A percentile compares a stretch with the other conserved stretches of the same genome.
These are phyloP conservation scores for Cutaneotrichosporon sp. DNA, from an alignment of 1,284 basidiomycete species.

Conservation along the genomic window DNA sequence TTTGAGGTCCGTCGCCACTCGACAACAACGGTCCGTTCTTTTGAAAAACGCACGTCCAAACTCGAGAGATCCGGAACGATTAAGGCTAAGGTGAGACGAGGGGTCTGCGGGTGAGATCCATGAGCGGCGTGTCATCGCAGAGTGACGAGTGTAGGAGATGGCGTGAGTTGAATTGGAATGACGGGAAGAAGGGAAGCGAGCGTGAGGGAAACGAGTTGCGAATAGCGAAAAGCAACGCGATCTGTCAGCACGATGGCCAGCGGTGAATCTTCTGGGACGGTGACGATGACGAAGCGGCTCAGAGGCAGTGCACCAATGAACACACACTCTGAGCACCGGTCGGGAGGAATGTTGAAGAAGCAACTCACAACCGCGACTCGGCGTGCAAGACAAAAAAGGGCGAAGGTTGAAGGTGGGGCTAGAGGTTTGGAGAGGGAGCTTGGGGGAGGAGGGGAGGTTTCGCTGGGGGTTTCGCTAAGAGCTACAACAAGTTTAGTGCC, in stretches of 20 bases:
- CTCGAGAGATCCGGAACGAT: slow-evolving; percentile 16
- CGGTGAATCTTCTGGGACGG: not conserved
- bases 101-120: not conserved
- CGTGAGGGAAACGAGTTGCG: not conserved
- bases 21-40: slow-evolving; percentile 3
- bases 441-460: slow-evolving; percentile 1
- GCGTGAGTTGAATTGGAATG: not conserved
- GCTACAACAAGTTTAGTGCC: slow-evolving; percentile 17
- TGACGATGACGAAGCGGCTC: not conserved
- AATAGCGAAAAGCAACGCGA: slow-evolving; percentile 1
- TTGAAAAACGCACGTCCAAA: slow-evolving; percentile 19
- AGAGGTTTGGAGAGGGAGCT: not conserved
- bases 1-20: not conserved
- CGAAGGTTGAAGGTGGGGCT: not conserved
- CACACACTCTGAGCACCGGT: not conserved
- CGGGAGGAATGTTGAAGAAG: not conserved
- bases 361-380: slow-evolving; percentile 11
- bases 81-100: not conserved
- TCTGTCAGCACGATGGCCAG: not conserved
- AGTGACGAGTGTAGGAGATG: not conserved
- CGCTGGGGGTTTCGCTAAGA: slow-evolving; percentile 15
- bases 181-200: not conserved
- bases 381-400: not conserved
- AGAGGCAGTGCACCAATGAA: not conserved
- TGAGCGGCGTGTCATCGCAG: not conserved